phyloP scores from a whole-genome alignment of 1,284 basidiomycete species.

The Boletus smithii region DNA sequence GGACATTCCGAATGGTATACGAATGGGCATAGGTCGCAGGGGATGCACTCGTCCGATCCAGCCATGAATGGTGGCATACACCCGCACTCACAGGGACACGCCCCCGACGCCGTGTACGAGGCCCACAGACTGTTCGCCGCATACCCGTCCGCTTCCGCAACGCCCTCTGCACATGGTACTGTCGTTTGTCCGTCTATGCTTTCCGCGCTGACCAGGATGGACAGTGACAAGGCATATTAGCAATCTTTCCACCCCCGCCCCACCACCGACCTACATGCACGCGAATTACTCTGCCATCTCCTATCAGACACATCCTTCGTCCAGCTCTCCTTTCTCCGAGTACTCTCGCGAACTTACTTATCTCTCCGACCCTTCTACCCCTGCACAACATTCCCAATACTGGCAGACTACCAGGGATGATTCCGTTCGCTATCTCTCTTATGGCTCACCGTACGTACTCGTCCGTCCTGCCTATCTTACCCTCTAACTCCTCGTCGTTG shows the following conservation, averaged over 20 bases:
- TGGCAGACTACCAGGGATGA: slow-evolving; percentile 34
- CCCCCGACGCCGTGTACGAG: slow-evolving; percentile 50
- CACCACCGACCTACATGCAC: slow-evolving; percentile 59
- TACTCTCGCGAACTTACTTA: slow-evolving; percentile 34
- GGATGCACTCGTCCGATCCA: slow-evolving; percentile 17
- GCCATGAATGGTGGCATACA: background rate
- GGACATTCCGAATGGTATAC: slow-evolving; percentile 23
- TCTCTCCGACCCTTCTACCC: slow-evolving; percentile 30
- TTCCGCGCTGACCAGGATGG: slow-evolving; percentile 15
- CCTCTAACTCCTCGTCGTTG: slow-evolving; percentile 8
- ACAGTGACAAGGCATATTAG: slow-evolving; percentile 63
- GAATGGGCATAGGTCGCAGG: slow-evolving; percentile 18
- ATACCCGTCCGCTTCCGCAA: slow-evolving; percentile 68
- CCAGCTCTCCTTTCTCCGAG: slow-evolving; percentile 30
- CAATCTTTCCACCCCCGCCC: slow-evolving; percentile 52
- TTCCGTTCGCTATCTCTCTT: slow-evolving; percentile 30
- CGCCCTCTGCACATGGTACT: slow-evolving; percentile 65
- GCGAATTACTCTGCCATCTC: slow-evolving; percentile 49
- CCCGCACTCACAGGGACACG: slow-evolving; percentile 12
- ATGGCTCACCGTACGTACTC: slow-evolving; percentile 28
- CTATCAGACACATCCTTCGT: slow-evolving; percentile 46
- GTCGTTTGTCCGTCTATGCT: slow-evolving; percentile 8
- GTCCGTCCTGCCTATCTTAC: background rate
- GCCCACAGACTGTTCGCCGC: slow-evolving; percentile 58
- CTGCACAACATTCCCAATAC: slow-evolving; percentile 31